Conservation (phyloP, 768 basidiomycete species). For the Boletellus ananas region DNA sequence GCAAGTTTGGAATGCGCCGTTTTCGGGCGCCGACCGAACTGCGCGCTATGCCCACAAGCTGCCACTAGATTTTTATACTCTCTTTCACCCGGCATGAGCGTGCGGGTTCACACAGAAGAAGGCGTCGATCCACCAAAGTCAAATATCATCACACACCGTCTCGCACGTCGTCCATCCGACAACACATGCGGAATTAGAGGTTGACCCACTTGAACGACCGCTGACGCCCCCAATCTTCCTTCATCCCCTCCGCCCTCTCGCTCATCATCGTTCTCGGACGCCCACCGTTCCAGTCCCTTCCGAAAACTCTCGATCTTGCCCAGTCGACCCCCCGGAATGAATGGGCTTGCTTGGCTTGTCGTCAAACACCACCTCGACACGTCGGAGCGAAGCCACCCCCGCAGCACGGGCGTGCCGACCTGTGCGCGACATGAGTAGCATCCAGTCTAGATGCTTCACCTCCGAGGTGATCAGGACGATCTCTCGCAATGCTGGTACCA, state of each 20-base stretch:
- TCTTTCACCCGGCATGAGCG: no score
- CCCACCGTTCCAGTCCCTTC: neutral
- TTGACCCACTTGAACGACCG: no score
- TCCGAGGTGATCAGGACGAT: constrained; percentile 14
- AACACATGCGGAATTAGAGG: no score
- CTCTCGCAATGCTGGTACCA: constrained; percentile 9
- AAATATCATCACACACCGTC: no score
- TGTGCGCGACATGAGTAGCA: constrained; percentile 10
- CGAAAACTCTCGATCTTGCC: neutral
- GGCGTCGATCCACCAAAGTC: no score
- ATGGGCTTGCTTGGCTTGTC: no score
- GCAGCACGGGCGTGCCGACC: constrained; percentile 1
- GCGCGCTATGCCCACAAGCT: no score
- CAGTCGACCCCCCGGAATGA: neutral
- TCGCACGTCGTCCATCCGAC: no score
- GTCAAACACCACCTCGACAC: constrained; percentile 1
- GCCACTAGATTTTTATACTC: no score
- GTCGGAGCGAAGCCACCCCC: constrained; percentile 3
- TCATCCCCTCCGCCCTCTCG: neutral
- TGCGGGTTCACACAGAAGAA: no score
- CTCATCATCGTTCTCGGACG: neutral
- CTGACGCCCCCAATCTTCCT: neutral
- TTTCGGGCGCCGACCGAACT: no score
- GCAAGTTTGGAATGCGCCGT: no score
- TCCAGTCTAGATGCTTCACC: constrained; percentile 7